Percentiles rank a stretch among this genome's conserved stretches.
phyloP scores from a whole-genome alignment of 2,329 filamentous ascomycete species.

The Bisporella sp. region DNA sequence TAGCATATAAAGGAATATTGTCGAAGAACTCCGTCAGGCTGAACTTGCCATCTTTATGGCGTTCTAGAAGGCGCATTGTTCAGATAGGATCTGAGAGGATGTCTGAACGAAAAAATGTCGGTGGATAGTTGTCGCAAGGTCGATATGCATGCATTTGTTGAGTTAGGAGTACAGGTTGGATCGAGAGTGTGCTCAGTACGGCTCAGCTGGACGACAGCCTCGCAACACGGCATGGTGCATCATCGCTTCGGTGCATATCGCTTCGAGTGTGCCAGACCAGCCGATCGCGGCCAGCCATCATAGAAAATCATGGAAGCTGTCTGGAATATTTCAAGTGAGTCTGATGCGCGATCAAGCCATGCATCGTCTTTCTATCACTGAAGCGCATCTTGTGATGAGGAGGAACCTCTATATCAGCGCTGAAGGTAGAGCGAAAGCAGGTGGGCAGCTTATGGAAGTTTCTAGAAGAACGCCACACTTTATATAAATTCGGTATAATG shows the following conservation, averaged over 20 bases:
- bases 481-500: too few species aligned
- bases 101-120: neutral
- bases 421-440: too few species aligned
- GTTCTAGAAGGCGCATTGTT: too few species aligned
- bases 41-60: neutral
- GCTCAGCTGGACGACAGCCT: too few species aligned
- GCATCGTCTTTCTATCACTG: neutral
- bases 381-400: neutral
- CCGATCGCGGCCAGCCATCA: too few species aligned
- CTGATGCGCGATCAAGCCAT: neutral
- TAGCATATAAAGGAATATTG: slow-evolving; percentile 1
- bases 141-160: slow-evolving; percentile 10
- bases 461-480: too few species aligned
- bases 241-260: neutral
- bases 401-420: neutral
- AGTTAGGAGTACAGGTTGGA: slow-evolving; percentile 5
- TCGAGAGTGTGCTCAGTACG: neutral
- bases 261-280: neutral
- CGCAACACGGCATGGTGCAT: neutral
- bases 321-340: neutral
- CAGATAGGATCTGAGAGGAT: too few species aligned
- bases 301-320: neutral
- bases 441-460: too few species aligned
- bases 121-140: slow-evolving; percentile 10
- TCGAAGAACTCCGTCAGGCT: neutral